These are phyloP conservation scores for Blastocystis sp. DNA, from an alignment of 352 stramenopile species.

Conservation along the genomic window DNA sequence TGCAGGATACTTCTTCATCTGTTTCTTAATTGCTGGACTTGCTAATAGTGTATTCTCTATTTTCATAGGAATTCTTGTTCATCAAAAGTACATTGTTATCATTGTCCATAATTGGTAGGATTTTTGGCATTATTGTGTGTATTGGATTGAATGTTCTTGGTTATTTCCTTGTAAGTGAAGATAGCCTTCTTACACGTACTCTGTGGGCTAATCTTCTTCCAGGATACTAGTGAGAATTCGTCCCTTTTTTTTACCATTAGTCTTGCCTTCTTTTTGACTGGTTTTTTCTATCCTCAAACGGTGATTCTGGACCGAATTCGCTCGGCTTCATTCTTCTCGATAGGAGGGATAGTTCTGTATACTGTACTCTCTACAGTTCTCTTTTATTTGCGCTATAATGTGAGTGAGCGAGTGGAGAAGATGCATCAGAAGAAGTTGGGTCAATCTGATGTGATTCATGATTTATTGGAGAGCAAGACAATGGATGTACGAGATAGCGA, in stretches of 20 bases:
- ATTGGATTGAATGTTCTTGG: not conserved
- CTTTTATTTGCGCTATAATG: not conserved
- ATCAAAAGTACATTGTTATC: not conserved
- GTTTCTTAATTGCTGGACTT: not conserved
- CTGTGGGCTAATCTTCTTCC: too few species aligned
- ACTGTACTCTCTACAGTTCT: not conserved
- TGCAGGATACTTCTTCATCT: not conserved
- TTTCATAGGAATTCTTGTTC: not conserved
- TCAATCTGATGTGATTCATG: not conserved
- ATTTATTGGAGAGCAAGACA: not conserved
- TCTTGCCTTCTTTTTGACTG: not conserved
- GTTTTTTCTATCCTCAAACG: not conserved
- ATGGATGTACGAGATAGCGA: not conserved
- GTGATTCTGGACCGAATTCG: not conserved
- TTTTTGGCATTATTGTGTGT: not conserved
- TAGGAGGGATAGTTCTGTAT: not conserved
- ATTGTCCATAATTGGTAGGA: not conserved
- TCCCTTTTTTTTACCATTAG: too few species aligned
- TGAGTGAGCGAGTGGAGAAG: not conserved
- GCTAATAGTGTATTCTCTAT: not conserved
- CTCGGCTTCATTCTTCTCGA: not conserved
- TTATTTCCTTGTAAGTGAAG: not conserved
- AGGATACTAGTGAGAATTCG: too few species aligned
- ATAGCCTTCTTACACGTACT: too few species aligned
- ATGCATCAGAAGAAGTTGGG: not conserved